phyloP scores from a whole-genome alignment of 2,329 filamentous ascomycete genomes.

The Mollisia scopiformis region DNA sequence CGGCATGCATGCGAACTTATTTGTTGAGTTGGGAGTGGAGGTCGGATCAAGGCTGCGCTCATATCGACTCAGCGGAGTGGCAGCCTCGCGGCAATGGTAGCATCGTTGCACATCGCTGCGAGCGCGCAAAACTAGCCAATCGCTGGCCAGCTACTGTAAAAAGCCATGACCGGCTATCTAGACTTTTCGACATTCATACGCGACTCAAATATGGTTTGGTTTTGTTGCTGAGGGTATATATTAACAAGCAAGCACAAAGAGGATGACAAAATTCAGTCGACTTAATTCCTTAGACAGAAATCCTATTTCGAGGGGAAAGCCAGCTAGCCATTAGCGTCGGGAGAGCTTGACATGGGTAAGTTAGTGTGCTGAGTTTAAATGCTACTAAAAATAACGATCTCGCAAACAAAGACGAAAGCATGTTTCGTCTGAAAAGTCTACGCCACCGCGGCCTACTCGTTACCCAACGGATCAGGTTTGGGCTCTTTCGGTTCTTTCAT shows the following conservation, averaged over 20 bases:
- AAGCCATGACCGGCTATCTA: background rate
- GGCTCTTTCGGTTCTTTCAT: background rate
- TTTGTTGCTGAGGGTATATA: background rate
- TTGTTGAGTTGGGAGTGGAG: background rate
- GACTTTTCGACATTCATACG: background rate
- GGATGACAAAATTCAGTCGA: background rate
- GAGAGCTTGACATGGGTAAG: too few species aligned
- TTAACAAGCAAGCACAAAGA: background rate
- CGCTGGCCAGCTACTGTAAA: background rate
- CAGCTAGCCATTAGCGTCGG: too few species aligned
- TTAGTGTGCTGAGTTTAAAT: too few species aligned
- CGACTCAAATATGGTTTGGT: background rate
- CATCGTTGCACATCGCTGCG: conserved; percentile 2
- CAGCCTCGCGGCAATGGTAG: conserved; percentile 2
- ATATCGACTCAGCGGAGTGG: background rate
- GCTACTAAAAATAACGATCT: too few species aligned
- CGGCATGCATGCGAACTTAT: background rate
- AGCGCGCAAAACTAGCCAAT: conserved; percentile 3
- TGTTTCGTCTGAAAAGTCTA: conserved; percentile 12
- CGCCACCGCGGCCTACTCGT: conserved; percentile 14
- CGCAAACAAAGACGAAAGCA: conserved; percentile 14
- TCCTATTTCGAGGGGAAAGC: too few species aligned
- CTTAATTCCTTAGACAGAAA: too few species aligned
- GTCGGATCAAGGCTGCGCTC: background rate
- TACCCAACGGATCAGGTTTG: conserved; percentile 11